Conservation (phyloP, 306 rosid genomes). For the Acacia confusa region DNA sequence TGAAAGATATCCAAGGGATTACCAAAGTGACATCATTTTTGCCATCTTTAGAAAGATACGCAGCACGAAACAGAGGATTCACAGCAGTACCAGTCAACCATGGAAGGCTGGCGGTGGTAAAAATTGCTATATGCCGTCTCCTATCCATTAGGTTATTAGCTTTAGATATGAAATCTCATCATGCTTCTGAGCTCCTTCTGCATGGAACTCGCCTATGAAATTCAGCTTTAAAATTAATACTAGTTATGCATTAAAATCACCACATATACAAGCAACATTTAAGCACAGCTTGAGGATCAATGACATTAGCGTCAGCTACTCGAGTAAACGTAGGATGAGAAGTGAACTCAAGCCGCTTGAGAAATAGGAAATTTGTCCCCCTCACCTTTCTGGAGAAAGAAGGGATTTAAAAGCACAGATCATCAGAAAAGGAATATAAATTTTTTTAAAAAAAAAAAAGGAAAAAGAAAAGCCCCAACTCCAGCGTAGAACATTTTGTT, state of each 20-base stretch:
- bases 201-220: constrained; percentile 27
- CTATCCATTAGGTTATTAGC: constrained; percentile 55
- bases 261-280: background rate
- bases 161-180: constrained; percentile 23
- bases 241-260: background rate
- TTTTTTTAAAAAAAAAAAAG: too few relatives aligned
- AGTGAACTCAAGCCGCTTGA: constrained; percentile 3
- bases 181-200: constrained; percentile 8
- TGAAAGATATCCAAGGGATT: constrained; percentile 86
- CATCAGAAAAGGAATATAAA: background rate
- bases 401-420: background rate
- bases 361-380: constrained; percentile 14
- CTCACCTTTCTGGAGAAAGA: background rate
- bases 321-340: background rate
- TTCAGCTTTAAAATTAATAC: constrained; percentile 2
- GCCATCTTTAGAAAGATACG: constrained; percentile 66
- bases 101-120: constrained; percentile 97
- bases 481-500: too few relatives aligned
- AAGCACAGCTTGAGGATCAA: constrained; percentile 11
- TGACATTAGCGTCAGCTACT: background rate
- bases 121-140: constrained; percentile 74
- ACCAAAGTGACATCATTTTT: constrained; percentile 70
- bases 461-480: too few relatives aligned
- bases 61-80: constrained; percentile 94
- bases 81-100: constrained; percentile 99